These are phyloP conservation scores for Phellopilus nigrolimitatus DNA, from an alignment of 1,284 basidiomycete species.

Conservation along the genomic window DNA sequence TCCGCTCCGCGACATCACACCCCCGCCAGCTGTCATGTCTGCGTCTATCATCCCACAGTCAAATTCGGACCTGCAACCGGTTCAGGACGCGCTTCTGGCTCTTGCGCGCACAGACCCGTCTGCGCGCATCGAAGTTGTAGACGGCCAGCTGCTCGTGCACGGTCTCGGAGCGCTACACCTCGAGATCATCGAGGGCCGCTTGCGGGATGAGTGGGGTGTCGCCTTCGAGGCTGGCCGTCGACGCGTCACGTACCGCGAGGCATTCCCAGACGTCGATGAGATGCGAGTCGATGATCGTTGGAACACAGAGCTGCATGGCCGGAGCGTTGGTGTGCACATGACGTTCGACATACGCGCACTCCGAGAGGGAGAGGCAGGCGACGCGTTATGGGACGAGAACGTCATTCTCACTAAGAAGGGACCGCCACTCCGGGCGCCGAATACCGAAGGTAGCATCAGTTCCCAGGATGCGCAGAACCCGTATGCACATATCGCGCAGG, in stretches of 20 bases:
- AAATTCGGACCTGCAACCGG: constrained; percentile 71
- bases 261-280: constrained; percentile 40
- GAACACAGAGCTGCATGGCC: constrained; percentile 59
- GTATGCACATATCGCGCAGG: constrained; percentile 52
- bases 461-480: constrained; percentile 40
- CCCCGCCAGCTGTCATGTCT: constrained; percentile 75
- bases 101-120: constrained; percentile 86
- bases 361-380: constrained; percentile 49
- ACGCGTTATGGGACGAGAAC: constrained; percentile 71
- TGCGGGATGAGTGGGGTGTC: constrained; percentile 77
- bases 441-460: constrained; percentile 28
- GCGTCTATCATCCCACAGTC: constrained; percentile 78
- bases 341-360: constrained; percentile 51
- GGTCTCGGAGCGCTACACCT: constrained; percentile 84
- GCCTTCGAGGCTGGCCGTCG: constrained; percentile 75
- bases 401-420: constrained; percentile 53
- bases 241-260: constrained; percentile 78
- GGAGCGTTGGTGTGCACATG: constrained; percentile 41
- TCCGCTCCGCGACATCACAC: constrained; percentile 60
- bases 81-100: constrained; percentile 69
- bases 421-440: constrained; percentile 48
- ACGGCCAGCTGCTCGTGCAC: constrained; percentile 80
- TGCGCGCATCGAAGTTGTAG: constrained; percentile 69
- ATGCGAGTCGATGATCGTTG: constrained; percentile 38
- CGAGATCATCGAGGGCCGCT: constrained; percentile 78